A percentile compares a stretch with the other conserved stretches of the same genome.
Evolutionary conservation across 495 filamentous ascomycete genomes (phyloP).

Genomic region (Penicillium roqueforti): DNA sequence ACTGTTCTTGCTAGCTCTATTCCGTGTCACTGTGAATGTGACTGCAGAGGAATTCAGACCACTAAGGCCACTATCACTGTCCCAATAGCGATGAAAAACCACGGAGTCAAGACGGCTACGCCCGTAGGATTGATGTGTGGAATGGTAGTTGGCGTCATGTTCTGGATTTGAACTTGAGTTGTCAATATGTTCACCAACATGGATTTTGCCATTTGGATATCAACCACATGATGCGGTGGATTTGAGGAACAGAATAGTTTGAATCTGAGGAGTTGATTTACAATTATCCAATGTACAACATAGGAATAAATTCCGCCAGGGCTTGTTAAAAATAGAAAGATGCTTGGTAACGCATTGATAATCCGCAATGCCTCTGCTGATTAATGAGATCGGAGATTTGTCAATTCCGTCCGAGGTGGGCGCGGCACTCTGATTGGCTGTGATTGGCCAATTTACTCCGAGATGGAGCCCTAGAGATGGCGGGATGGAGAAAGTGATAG

Average conservation of each 20-base stretch:
- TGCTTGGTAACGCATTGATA: slow-evolving; percentile 1
- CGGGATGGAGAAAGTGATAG: neutral
- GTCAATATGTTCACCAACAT: neutral
- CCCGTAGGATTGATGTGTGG: neutral
- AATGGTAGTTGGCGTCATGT: neutral
- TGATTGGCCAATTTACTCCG: neutral
- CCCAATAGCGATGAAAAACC: neutral
- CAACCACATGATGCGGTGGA: neutral
- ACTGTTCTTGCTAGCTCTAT: neutral
- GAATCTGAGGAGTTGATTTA: neutral
- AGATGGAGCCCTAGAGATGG: too few species aligned
- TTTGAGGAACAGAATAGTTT: neutral
- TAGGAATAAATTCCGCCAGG: neutral
- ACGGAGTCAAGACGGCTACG: neutral
- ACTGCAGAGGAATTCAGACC: neutral
- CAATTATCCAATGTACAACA: too few species aligned
- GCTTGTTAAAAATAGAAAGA: too few species aligned
- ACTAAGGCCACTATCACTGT: neutral
- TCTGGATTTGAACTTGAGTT: neutral
- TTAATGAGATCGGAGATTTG: neutral
- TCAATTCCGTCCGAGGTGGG: neutral
- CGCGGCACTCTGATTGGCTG: neutral
- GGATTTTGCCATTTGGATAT: neutral
- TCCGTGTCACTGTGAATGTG: slow-evolving; percentile 2
- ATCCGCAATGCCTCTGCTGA: neutral